Evolutionary conservation across 1,139 yeast species (phyloP), one percentile per base, ranked within the genome.

Genomic region (Blastobotrys malaysiensis): DNA sequence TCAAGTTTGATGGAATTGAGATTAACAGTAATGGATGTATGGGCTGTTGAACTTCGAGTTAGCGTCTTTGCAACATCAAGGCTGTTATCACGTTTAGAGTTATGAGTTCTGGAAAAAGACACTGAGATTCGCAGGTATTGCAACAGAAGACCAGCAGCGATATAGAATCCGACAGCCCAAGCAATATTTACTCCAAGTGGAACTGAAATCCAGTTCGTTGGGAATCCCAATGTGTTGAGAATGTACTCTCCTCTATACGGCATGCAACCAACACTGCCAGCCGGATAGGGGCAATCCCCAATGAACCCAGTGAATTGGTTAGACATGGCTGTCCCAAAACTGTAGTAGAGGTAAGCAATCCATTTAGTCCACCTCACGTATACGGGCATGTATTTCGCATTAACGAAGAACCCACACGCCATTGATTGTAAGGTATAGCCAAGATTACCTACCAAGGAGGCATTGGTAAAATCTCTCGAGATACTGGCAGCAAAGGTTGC

Each of bases 321-420:
- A 0, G 89, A 78, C 18, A 78, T 63, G 54, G 84, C 67, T 0
- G 86, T 84, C 0, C 95, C 95, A 69, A 85, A 86, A 0, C 83
- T 84, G 63, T 86, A 88, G 87, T 93, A 88, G 55, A 86, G 79
- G 63, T 82, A 85, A 0, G 91, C 83, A 52, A 83, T 69, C 67
- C 87, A 88, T 64, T 84, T 86, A 5, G 84, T 77, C 96, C 96
- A 88, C 43, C 91, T 76, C 3, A 88, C 95, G 64, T 88, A 88
- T 3, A 87, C 95, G 0, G 96, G 96, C 84, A 88, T 79, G 1
- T 83, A 77, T 16, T 77, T 73, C 0, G 91, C 82, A 68, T 86
- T 88, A 19, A 84, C 87, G 63, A 86, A 88, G 68, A 82, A 87
- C 0, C 96, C 96, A 69, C 90, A 84, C 0, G 90, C 88, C 75